These are phyloP conservation scores for Tripterygium wilfordii DNA, from an alignment of 177 flowering plant genomes.

Conservation along the genomic window DNA sequence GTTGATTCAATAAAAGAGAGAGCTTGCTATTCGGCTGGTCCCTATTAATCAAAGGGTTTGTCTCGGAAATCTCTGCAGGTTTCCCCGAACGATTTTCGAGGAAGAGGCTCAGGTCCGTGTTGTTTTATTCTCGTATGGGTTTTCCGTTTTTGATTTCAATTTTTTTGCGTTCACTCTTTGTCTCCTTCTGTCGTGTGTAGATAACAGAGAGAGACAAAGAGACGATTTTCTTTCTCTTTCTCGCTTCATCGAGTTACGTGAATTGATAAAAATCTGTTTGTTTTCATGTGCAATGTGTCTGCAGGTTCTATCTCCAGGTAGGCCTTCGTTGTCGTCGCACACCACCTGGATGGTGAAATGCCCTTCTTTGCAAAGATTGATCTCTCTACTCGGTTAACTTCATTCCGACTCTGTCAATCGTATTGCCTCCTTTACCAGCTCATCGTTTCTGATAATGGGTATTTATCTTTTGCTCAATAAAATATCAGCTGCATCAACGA, in stretches of 20 bases:
- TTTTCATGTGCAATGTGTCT: slow-evolving; percentile 58
- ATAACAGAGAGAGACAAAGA: slow-evolving; percentile 9
- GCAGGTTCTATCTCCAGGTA: slow-evolving; percentile 26
- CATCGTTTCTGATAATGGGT: slow-evolving; percentile 30
- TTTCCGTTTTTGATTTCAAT: not conserved
- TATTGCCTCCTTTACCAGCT: slow-evolving; percentile 5
- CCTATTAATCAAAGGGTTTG: too few relatives aligned
- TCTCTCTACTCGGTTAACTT: slow-evolving; percentile 16
- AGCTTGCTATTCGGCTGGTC: too few relatives aligned
- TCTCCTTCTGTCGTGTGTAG: slow-evolving; percentile 19
- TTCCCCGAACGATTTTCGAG: slow-evolving; percentile 12
- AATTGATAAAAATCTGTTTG: slow-evolving; percentile 29
- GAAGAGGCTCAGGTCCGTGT: slow-evolving; percentile 37
- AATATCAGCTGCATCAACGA: slow-evolving; percentile 7
- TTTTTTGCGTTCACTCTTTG: slow-evolving; percentile 21
- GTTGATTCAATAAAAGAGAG: too few relatives aligned
- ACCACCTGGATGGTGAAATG: slow-evolving; percentile 53
- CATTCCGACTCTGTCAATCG: slow-evolving; percentile 13
- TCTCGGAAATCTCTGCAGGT: too few relatives aligned
- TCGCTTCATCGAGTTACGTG: slow-evolving; percentile 20
- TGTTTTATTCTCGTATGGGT: slow-evolving; percentile 16
- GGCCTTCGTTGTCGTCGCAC: slow-evolving; percentile 17
- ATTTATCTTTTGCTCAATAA: slow-evolving; percentile 18
- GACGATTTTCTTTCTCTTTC: slow-evolving; percentile 10
- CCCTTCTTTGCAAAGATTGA: slow-evolving; percentile 26